Evolutionary conservation across 106 monocot genomes (phyloP).

Genomic region (Dactylorhiza incarnata): DNA sequence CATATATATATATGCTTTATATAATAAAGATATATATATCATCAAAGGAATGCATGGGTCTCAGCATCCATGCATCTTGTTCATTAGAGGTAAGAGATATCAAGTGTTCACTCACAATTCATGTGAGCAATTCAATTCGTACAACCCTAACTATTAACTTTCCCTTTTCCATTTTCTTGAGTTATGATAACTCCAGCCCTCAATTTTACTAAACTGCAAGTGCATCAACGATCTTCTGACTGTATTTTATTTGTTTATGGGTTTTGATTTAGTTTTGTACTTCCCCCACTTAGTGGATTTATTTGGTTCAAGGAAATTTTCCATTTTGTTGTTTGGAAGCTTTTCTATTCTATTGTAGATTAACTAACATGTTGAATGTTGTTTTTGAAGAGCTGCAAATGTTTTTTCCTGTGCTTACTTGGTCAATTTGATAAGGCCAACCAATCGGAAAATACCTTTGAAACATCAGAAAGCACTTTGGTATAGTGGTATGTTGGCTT

Average conservation of each 20-base stretch:
- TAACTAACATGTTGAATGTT: neutral
- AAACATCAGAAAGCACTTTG: slow-evolving; percentile 97
- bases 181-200: neutral
- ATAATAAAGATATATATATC: no score
- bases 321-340: neutral
- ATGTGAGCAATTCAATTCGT: no score
- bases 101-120: no score
- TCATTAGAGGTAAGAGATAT: no score
- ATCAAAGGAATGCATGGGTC: no score
- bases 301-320: neutral
- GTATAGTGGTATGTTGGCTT: slow-evolving; percentile 72
- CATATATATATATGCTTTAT: no score
- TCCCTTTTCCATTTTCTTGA: neutral
- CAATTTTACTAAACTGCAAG: neutral
- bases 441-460: slow-evolving; percentile 58
- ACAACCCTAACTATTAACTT: neutral
- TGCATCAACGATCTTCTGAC: neutral
- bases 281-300: neutral
- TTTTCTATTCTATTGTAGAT: neutral
- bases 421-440: slow-evolving; percentile 82
- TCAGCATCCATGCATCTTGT: no score
- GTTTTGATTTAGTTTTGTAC: neutral
- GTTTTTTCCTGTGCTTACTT: slow-evolving; percentile 88
- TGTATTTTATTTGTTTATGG: neutral
- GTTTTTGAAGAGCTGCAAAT: slow-evolving; percentile 74